phyloP scores from a whole-genome alignment of 495 filamentous ascomycete species.

The Tirmania nivea region DNA sequence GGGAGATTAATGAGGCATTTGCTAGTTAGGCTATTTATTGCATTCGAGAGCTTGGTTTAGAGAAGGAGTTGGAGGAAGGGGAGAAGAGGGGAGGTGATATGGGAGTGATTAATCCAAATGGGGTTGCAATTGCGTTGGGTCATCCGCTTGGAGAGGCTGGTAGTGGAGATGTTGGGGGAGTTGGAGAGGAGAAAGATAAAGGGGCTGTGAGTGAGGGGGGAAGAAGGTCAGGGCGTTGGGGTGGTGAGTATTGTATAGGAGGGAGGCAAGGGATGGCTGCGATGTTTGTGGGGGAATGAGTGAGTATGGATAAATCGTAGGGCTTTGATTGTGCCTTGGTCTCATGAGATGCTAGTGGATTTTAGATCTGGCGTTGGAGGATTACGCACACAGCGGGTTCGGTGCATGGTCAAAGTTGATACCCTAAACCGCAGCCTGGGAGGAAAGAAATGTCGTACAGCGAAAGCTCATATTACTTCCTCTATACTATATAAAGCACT shows the following conservation, averaged over 20 bases:
- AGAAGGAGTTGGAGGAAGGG: constrained; percentile 25
- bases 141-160: constrained; percentile 79
- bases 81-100: constrained; percentile 12
- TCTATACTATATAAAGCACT: too few species aligned
- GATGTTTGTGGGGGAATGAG: constrained; percentile 40
- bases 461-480: too few species aligned
- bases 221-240: constrained; percentile 25
- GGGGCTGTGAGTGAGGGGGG: constrained; percentile 15
- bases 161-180: constrained; percentile 52
- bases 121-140: constrained; percentile 79
- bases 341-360: too few species aligned
- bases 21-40: constrained; percentile 75
- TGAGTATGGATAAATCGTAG: not conserved
- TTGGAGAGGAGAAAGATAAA: constrained; percentile 33
- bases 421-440: too few species aligned
- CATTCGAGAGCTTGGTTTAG: constrained; percentile 45
- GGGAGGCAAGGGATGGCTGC: constrained; percentile 49
- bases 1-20: constrained; percentile 96
- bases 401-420: too few species aligned
- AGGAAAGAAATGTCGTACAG: too few species aligned
- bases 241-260: constrained; percentile 43
- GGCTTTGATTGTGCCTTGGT: too few species aligned
- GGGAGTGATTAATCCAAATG: constrained; percentile 55
- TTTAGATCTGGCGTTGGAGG: too few species aligned
- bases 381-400: too few species aligned